Base-by-base conservation (phyloP, 306 rosid species). In the Cucumis cinereus region DNA sequence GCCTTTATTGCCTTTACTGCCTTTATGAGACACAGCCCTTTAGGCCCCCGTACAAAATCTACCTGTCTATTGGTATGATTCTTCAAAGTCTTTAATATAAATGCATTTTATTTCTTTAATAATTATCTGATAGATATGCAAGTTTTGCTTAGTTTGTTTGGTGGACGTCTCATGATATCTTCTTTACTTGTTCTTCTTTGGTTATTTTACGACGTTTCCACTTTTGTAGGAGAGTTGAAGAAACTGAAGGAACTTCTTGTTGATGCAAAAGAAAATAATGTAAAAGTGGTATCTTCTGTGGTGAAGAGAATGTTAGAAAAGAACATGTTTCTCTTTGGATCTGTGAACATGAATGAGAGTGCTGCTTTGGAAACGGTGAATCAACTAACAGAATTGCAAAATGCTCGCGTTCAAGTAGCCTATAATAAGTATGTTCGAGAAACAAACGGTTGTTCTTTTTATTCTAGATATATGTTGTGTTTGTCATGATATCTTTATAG, bases 1-100 rank as follows among this genome's bases (percentile, higher is more conserved):
- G 96, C 75, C 88, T 94, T 47, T 92, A 87, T 82, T 85, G 94
- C 88, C 93, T 90, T 75, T 94, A 86, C 77, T 89, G 93, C 77
- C 93, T 94, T 62, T 82, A 90, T 19, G 96, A 94, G 90, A 90
- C 91, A 75, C 99, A 94, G 54, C 96, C 96, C 22, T 86, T 86
- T 80, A 92, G 85, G 68, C 91, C 99, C 22, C 85, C 89, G 54
- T 90, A 86, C 81, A 90, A 79, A 77, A 80, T 92, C 76, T 94
- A 92, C 86, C 76, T 92, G 68, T 92, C 97, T 53, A 81, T 92
- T 75, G 93, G 97, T 93, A 89, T 68, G 87, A 24, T 45, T 43
- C 60, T 23, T 22, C 56, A n/a, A 20, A 28, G 6, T 54, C 26
- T 41, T 67, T 59, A 67, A 67, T 67, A 33, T 40, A 13, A 67